phyloP scores from a whole-genome alignment of 2,329 filamentous ascomycete genomes.

The Ascochyta lentis region DNA sequence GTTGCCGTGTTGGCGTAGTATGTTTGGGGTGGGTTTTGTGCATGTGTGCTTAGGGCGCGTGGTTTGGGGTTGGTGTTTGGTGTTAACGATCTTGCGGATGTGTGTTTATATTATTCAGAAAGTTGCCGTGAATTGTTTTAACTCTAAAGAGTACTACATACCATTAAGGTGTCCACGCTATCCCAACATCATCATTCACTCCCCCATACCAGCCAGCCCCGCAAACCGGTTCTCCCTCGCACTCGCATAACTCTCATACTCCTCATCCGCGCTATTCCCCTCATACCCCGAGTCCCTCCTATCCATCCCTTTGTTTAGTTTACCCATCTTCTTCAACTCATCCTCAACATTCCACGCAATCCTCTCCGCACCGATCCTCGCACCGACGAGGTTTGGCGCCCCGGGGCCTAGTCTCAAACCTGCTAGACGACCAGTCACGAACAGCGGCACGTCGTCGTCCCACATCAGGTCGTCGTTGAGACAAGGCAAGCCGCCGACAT shows the following conservation, averaged over 20 bases:
- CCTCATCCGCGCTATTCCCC: slow-evolving; percentile 26
- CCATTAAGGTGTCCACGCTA: not conserved
- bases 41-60: too few species aligned
- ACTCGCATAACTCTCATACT: slow-evolving; percentile 43
- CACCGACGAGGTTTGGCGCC: slow-evolving; percentile 76
- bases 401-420: slow-evolving; percentile 73
- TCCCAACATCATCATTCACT: not conserved
- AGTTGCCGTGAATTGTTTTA: not conserved
- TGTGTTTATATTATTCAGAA: too few species aligned
- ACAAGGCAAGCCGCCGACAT: slow-evolving; percentile 71
- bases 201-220: slow-evolving; percentile 30
- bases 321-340: slow-evolving; percentile 48
- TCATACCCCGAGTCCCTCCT: slow-evolving; percentile 11
- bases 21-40: too few species aligned
- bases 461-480: slow-evolving; percentile 80
- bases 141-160: not conserved
- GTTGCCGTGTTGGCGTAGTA: not conserved
- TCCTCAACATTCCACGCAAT: slow-evolving; percentile 75
- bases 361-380: slow-evolving; percentile 74
- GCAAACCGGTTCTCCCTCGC: slow-evolving; percentile 54
- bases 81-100: too few species aligned
- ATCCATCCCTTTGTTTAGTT: slow-evolving; percentile 18
- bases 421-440: slow-evolving; percentile 72
- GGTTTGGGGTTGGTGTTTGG: too few species aligned
- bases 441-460: slow-evolving; percentile 74